Evolutionary conservation across 1,284 basidiomycete species (phyloP), one percentile per base, ranked within the genome.

Genomic region (Trametes versicolor): DNA sequence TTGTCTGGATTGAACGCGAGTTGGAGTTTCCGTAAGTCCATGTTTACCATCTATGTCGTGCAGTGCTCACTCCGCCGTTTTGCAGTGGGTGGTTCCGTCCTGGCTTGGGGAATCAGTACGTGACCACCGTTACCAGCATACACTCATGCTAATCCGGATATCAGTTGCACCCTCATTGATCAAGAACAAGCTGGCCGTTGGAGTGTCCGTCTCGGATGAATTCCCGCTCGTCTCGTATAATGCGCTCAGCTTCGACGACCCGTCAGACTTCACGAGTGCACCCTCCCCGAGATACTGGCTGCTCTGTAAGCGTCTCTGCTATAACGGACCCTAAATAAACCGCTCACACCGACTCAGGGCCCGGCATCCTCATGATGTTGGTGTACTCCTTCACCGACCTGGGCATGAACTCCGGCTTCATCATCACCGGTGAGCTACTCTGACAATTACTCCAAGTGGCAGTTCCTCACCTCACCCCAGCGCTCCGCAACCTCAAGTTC

Each of bases 211-310:
- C 54, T 81, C 79, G 62, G 77, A 82, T 2, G 81, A 82, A 19
- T 85, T 73, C 72, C 85, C 84, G 69, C 71, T 71, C 66, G 80
- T 61, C 70, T 83, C 64, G 77, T 85, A 84, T 72, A 69, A 76
- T 56, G 76, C 77, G 1, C 78, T 87, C 71, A 79, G 80, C 7
- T 84, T 85, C 77, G 68, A 70, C 5, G 80, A 86, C 60, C 80
- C 82, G 27, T 67, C 74, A 0, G 62, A 71, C 34, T 84, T 81
- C 66, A 66, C 81, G 58, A 78, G 77, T 19, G 62, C 66, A 0
- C 86, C 88, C 3, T 89, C 87, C 3, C 88, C 88, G 13, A 83
- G 88, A 36, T 90, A 90, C 79, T 90, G 88, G 88, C 79, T 89
- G 34, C 78, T 91, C 37, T 91, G 68, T 66, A 36, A 32, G 65